Percentiles rank a stretch among this genome's conserved stretches.
These are phyloP conservation scores for Crotalaria pallida DNA, from an alignment of 306 rosid species.

Conservation along the genomic window DNA sequence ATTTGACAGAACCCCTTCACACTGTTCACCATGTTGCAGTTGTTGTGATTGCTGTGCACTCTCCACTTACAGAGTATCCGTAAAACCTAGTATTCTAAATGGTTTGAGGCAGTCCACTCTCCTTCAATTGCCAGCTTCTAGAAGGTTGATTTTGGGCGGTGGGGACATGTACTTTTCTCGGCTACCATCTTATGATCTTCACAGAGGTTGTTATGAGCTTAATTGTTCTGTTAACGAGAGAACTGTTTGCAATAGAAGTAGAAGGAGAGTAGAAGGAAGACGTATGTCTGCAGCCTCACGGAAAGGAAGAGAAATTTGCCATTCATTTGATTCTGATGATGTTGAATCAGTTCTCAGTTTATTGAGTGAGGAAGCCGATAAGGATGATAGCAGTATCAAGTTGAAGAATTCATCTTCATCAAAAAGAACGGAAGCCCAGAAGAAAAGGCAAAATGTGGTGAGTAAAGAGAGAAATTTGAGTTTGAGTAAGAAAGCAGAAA, in stretches of 20 bases:
- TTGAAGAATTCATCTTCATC: constrained; percentile 32
- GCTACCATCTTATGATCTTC: constrained; percentile 37
- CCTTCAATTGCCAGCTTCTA: constrained; percentile 66
- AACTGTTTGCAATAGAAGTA: constrained; percentile 33
- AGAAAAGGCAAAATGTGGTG: constrained; percentile 22
- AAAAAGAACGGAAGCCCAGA: constrained; percentile 40
- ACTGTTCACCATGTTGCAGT: constrained; percentile 30
- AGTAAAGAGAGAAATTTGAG: constrained; percentile 37
- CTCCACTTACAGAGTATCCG: constrained; percentile 40
- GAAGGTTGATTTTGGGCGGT: constrained; percentile 58
- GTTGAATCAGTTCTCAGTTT: constrained; percentile 64
- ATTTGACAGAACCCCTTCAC: constrained; percentile 48
- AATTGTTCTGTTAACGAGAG: constrained; percentile 35
- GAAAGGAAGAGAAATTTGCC: constrained; percentile 27
- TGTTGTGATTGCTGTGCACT: constrained; percentile 47
- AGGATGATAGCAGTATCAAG: constrained; percentile 28
- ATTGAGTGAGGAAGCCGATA: constrained; percentile 63
- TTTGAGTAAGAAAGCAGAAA: constrained; percentile 36
- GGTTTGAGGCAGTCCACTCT: constrained; percentile 81
- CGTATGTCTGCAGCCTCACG: constrained; percentile 32
- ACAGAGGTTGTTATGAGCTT: constrained; percentile 33
- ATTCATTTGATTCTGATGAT: constrained; percentile 36
- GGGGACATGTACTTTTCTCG: constrained; percentile 36
- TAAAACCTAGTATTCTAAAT: constrained; percentile 37
- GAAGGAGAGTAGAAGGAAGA: constrained; percentile 40